Evolutionary conservation across 805 yeast genomes (phyloP), one percentile per base, ranked within the genome.

Genomic region (Yamadazyma nakazawae): DNA sequence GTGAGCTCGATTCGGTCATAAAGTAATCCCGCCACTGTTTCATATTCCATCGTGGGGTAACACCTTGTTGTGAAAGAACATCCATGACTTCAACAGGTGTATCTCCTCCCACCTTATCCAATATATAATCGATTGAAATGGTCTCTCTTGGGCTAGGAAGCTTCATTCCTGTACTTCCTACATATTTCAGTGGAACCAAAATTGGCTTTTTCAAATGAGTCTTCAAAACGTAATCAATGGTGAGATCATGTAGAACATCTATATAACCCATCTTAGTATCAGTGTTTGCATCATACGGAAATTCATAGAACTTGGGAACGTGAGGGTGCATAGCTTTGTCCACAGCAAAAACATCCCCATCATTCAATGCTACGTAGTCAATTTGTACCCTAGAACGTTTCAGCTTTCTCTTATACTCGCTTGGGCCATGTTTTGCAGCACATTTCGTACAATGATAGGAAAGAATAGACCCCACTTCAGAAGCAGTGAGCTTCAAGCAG

Each of bases 61-160:
- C 72, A 34, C 80, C 76, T 46, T 84, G 84, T 57, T 90, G 97
- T 0, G 95, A 83, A 18, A 85, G 72, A 3, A 88, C 96, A 61
- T 90, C 96, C 92, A 90, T 88, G 1, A 90, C 96, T 46, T 88
- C 95, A 1, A 90, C 76, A 0, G 75, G 76, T 3, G 67, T 66
- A 34, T 82, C 85, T 4, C 66, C 76, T 0, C 96, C 96, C 24
- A 88, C 75, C 11, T 72, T 58, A 5, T 75, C 74, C 0, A 84
- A 69, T 0, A 88, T 74, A 49, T 79, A 68, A 37, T 76, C 72
- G 5, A 88, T 81, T 7, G 80, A 74, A 34, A 87, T 67, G 3
- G 63, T 56, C 6, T 58, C 56, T 10, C 58, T 54, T 1, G 52
- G 34, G 5, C 31, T 19, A 0, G 96, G 95, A n/a, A 82, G 62